Conservation (phyloP, 495 filamentous ascomycete species). For the Amorphotheca resinae region DNA sequence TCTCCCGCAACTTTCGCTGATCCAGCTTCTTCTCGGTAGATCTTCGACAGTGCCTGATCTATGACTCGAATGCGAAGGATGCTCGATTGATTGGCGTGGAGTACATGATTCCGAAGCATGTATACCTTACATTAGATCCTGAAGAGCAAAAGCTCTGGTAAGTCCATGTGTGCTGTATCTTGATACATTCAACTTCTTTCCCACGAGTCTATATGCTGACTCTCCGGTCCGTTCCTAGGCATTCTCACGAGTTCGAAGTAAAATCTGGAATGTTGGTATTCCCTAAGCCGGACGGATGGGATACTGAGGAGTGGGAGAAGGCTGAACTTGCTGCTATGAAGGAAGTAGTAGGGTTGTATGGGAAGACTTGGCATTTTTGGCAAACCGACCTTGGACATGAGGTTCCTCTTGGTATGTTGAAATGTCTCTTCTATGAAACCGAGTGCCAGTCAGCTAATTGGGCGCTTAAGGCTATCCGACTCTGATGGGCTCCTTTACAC, state of each 20-base stretch:
- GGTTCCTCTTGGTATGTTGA: constrained; percentile 1
- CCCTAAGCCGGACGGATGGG: constrained; percentile 44
- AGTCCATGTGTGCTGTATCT: no score
- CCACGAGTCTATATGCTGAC: constrained; percentile 44
- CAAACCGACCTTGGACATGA: constrained; percentile 19
- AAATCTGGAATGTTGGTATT: constrained; percentile 28
- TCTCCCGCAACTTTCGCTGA: no score
- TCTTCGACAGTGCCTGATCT: constrained; percentile 64
- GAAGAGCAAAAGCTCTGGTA: constrained; percentile 48
- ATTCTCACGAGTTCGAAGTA: constrained; percentile 3
- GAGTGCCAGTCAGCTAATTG: no score
- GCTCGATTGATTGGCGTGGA: constrained; percentile 77
- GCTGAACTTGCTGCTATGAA: constrained; percentile 28
- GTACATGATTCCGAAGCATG: constrained; percentile 72
- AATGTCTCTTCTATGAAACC: no score
- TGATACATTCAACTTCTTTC: no score
- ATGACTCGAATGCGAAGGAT: constrained; percentile 51
- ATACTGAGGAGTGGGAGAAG: constrained; percentile 61
- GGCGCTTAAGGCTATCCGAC: neutral
- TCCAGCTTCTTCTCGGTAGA: no score
- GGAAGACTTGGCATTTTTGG: constrained; percentile 30
- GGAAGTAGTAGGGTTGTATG: constrained; percentile 23
- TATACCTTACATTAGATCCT: constrained; percentile 51
- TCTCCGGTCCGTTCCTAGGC: constrained; percentile 27
- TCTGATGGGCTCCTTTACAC: neutral